Base-by-base conservation (phyloP, 805 yeast species). In the Ascoidea tarda region DNA sequence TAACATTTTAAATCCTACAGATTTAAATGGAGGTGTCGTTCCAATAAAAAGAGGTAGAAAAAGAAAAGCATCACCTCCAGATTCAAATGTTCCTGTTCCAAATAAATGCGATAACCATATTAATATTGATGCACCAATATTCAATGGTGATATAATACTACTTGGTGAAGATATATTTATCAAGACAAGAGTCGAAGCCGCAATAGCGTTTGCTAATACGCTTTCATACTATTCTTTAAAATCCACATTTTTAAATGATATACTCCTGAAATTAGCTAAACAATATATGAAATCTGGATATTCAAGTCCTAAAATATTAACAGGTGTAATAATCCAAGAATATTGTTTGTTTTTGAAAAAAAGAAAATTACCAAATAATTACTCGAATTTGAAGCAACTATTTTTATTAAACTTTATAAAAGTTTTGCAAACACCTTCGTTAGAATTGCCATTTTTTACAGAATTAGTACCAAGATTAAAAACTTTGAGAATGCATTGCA, bases 61-160 rank as follows among this genome's bases (percentile, higher is more conserved):
- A 59, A 69, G 84, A 56, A 79, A 77, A 57, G 48, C 61, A 1
- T 59, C 63, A 47, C 54, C 59, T 28, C 50, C 62, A 2, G 59
- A 59, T 4, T 58, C 57, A 6, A 60, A 63, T 47, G 59, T 64
- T 6, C 63, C 62, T 47, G 77, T 79, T 12, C 84, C 84, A 1
- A 61, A 69, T 2, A 70, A 76, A 4, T 84, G 75, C 45, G 83
- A 76, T 50, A 74, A 79, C 52, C 77, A 78, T 54, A 83, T 88
- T 51, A 89, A 91, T 63, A 90, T 93, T 54, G 99, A 93, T 68
- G 85, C 95, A 3, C 96, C 98, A 5, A 83, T 93, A 65, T 78
- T 85, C 54, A 77, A 81, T 48, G 99, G 99, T 61, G 99, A 93
- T 67, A 84, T 93, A 16, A 81, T 89, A 52, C 71, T 93, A 32